phyloP scores from a whole-genome alignment of 495 filamentous ascomycete species.

The Annulohypoxylon maeteangense region DNA sequence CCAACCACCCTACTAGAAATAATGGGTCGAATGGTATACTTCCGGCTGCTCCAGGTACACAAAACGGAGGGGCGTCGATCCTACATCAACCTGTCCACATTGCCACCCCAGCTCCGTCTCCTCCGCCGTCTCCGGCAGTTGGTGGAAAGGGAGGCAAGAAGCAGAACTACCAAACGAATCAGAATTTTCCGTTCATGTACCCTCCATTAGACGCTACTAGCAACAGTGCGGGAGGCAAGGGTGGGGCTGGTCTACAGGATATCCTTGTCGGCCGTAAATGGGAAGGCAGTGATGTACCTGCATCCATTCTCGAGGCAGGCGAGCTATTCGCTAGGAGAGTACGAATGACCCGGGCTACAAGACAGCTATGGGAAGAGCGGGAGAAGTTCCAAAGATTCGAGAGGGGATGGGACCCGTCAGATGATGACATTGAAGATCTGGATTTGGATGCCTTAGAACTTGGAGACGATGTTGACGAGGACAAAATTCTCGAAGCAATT shows the following conservation, averaged over 20 bases:
- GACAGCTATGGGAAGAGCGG: constrained; percentile 93
- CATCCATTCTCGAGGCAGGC: constrained; percentile 94
- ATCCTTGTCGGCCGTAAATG: constrained; percentile 80
- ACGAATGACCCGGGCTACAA: constrained; percentile 87
- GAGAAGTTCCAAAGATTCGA: constrained; percentile 91
- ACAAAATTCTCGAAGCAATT: constrained; percentile 48
- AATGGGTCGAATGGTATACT: constrained; percentile 61
- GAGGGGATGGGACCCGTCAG: constrained; percentile 77
- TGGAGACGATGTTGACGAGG: constrained; percentile 53
- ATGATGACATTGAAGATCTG: constrained; percentile 61
- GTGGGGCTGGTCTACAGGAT: constrained; percentile 78
- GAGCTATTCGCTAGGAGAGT: constrained; percentile 89
- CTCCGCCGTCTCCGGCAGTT: constrained; percentile 88
- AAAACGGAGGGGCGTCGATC: constrained; percentile 77
- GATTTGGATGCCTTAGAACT: constrained; percentile 62
- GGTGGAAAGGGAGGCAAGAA: constrained; percentile 97
- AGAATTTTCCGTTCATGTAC: constrained; percentile 98
- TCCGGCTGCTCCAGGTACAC: constrained; percentile 56
- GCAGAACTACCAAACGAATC: constrained; percentile 99
- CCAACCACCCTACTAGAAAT: constrained; percentile 71
- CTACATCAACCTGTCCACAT: constrained; percentile 97
- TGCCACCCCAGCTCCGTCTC: constrained; percentile 96
- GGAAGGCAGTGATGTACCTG: constrained; percentile 91
- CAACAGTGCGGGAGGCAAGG: constrained; percentile 88
- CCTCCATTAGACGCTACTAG: constrained; percentile 85